These are phyloP conservation scores for Camelina laxa DNA, from an alignment of 345 rosid species.

Conservation along the genomic window DNA sequence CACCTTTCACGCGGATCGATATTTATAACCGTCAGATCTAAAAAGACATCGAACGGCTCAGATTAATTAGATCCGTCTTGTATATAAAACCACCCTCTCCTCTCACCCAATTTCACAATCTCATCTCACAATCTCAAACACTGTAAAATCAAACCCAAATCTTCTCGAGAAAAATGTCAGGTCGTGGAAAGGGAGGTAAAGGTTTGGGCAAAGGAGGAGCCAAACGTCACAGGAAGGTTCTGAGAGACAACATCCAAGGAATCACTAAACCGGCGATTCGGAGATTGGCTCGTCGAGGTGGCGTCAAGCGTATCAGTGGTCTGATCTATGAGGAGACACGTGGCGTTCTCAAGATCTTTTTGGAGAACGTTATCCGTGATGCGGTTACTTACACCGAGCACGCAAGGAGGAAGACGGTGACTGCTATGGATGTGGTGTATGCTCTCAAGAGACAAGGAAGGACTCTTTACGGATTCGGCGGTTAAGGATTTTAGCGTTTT, in stretches of 20 bases:
- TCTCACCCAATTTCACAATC: neutral
- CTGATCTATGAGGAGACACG: constrained; percentile 63
- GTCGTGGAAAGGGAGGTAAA: constrained; percentile 70
- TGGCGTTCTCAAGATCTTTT: constrained; percentile 60
- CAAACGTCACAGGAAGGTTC: constrained; percentile 59
- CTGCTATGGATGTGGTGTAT: constrained; percentile 34
- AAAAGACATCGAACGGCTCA: constrained; percentile 4
- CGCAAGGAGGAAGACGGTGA: constrained; percentile 33
- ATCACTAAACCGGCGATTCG: constrained; percentile 59
- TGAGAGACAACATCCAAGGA: constrained; percentile 66
- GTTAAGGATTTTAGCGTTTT: neutral
- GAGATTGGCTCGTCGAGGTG: constrained; percentile 59
- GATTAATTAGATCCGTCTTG: constrained; percentile 5
- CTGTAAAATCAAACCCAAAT: neutral
- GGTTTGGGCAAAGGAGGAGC: constrained; percentile 71
- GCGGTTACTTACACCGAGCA: constrained; percentile 34
- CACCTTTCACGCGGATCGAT: neutral
- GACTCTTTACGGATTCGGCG: constrained; percentile 35
- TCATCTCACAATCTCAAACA: neutral
- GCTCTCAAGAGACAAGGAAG: constrained; percentile 38
- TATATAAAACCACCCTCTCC: constrained; percentile 4
- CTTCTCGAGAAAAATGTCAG: constrained; percentile 47
- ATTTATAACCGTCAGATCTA: constrained; percentile 26
- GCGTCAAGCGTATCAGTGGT: constrained; percentile 63
- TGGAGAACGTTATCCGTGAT: constrained; percentile 55